These are phyloP conservation scores for Venturia asperata DNA, from an alignment of 2,329 filamentous ascomycete species.

Conservation along the genomic window DNA sequence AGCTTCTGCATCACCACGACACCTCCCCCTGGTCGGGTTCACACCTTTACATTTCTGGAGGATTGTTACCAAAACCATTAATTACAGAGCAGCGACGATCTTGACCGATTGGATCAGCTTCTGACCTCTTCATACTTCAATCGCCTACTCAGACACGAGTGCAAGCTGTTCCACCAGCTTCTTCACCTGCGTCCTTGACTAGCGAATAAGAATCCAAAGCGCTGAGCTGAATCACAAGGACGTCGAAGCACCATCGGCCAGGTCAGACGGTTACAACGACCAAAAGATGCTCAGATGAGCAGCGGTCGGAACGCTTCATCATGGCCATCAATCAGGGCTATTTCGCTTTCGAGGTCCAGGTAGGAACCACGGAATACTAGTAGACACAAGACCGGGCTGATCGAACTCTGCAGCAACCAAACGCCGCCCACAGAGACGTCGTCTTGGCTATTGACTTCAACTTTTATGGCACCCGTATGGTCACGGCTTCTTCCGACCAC, in stretches of 20 bases:
- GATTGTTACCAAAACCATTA: neutral
- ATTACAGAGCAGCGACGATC: neutral
- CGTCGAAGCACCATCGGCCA: too few relatives aligned
- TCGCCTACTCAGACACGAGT: neutral
- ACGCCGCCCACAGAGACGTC: constrained; percentile 65
- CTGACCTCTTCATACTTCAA: constrained; percentile 1
- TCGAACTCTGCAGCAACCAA: constrained; percentile 35
- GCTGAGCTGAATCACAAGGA: neutral
- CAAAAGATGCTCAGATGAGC: neutral
- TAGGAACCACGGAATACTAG: neutral
- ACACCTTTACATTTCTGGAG: neutral
- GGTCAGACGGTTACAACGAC: neutral
- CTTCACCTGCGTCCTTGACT: constrained; percentile 18
- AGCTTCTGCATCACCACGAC: neutral
- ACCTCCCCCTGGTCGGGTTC: neutral
- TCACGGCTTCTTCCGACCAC: constrained; percentile 86
- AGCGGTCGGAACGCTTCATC: constrained; percentile 17
- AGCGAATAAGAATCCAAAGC: neutral
- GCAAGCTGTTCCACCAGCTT: neutral
- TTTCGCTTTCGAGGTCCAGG: constrained; percentile 43
- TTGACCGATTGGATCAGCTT: neutral
- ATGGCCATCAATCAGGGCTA: constrained; percentile 36
- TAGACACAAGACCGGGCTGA: neutral
- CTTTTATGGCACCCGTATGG: constrained; percentile 83
- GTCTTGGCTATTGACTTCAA: constrained; percentile 86